Evolutionary conservation across 306 rosid species (phyloP).

Genomic region (Gynostemma pentaphyllum): DNA sequence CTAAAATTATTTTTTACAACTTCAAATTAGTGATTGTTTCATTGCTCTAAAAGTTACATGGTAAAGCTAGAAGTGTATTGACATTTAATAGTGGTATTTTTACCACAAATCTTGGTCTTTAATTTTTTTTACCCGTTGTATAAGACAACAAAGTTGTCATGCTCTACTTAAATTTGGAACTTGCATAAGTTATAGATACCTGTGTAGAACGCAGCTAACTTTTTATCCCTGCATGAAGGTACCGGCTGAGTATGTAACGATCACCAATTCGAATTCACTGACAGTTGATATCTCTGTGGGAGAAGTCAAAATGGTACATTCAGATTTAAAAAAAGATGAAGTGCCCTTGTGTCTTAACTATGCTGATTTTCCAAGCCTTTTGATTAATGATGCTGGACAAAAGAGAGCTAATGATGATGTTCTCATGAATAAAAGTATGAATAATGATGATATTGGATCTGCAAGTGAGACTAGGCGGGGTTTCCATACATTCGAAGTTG

Average conservation of each 20-base stretch:
- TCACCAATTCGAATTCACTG: conserved; percentile 1
- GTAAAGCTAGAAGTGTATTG: background rate
- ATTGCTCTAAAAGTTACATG: background rate
- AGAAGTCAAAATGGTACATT: conserved; percentile 12
- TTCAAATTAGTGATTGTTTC: background rate
- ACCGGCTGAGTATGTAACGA: background rate
- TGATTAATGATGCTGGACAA: conserved; percentile 9
- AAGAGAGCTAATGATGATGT: conserved; percentile 19
- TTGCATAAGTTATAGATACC: background rate
- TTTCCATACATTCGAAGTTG: background rate
- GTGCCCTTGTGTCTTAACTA: conserved; percentile 19
- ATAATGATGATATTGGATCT: conserved; percentile 13
- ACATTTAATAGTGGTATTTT: background rate
- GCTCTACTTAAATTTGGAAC: background rate
- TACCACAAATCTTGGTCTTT: background rate
- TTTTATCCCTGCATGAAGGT: conserved; percentile 6
- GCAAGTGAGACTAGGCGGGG: background rate
- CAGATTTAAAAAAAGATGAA: conserved; percentile 9
- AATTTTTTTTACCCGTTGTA: background rate
- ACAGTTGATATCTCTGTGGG: conserved; percentile 13
- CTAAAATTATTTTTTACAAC: background rate
- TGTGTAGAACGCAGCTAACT: background rate
- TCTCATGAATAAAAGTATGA: conserved; percentile 7
- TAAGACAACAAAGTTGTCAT: background rate
- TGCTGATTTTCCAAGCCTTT: conserved; percentile 15